These are phyloP conservation scores for Hymenoscyphus scutula DNA, from an alignment of 2,329 filamentous ascomycete genomes.

Conservation along the genomic window DNA sequence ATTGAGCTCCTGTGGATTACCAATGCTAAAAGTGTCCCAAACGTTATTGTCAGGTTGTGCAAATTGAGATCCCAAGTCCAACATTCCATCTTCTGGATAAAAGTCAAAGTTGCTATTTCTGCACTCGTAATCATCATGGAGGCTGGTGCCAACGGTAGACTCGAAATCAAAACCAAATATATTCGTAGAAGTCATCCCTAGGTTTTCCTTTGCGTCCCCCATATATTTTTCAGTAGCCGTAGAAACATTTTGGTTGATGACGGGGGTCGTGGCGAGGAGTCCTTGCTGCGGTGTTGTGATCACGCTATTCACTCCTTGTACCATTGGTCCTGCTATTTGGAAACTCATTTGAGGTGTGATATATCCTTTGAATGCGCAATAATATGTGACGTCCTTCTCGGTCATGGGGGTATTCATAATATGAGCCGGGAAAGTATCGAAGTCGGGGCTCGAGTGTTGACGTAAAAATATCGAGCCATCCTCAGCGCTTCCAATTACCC, in stretches of 20 bases:
- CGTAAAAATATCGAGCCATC: conserved; percentile 17
- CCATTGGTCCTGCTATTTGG: conserved; percentile 10
- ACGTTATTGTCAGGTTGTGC: background rate
- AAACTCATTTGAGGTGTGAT: conserved; percentile 13
- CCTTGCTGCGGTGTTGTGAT: conserved; percentile 18
- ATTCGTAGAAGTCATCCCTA: background rate
- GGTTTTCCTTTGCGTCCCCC: background rate
- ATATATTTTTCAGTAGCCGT: background rate
- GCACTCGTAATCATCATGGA: background rate
- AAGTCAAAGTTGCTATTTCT: background rate
- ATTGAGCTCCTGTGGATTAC: background rate
- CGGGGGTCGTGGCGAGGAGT: conserved; percentile 20
- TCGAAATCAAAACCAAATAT: conserved; percentile 13
- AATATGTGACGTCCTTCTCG: conserved; percentile 25
- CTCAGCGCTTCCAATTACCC: conserved; percentile 16
- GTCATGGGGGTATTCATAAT: conserved; percentile 26
- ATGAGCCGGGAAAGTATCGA: conserved; percentile 15
- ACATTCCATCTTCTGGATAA: background rate
- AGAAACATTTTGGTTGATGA: background rate
- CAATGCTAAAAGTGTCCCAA: conserved; percentile 7
- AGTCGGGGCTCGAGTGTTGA: conserved; percentile 21
- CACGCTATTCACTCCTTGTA: background rate
- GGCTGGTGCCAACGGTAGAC: background rate
- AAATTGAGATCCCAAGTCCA: conserved; percentile 9
- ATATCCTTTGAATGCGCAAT: conserved; percentile 24